Conservation (phyloP, 805 yeast species). For the Saturnispora sekii region DNA sequence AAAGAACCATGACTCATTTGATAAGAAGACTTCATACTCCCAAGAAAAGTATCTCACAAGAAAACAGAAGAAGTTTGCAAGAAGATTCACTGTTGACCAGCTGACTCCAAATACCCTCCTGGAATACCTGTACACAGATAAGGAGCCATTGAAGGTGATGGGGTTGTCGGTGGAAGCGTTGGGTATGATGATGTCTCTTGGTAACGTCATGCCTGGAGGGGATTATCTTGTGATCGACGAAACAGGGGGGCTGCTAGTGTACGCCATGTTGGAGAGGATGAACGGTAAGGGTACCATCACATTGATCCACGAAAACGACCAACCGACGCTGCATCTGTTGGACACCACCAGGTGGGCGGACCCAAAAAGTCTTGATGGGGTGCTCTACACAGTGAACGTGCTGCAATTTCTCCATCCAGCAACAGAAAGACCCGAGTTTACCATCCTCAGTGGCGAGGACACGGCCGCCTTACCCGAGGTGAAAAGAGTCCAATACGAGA, state of each 20-base stretch:
- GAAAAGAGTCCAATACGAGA: conserved; percentile 56
- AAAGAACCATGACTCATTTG: conserved; percentile 76
- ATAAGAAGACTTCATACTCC: conserved; percentile 78
- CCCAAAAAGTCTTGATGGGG: conserved; percentile 28
- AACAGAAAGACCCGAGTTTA: conserved; percentile 35
- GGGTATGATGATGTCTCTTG: conserved; percentile 68
- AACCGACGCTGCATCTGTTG: conserved; percentile 68
- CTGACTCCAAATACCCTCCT: conserved; percentile 62
- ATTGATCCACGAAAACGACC: conserved; percentile 86
- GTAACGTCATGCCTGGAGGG: conserved; percentile 84
- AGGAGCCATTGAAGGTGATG: conserved; percentile 60
- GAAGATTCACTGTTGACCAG: conserved; percentile 75
- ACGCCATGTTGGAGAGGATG: conserved; percentile 86
- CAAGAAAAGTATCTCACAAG: conserved; percentile 89
- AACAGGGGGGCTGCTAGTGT: conserved; percentile 84
- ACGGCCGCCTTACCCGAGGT: conserved; percentile 45
- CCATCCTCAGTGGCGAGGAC: conserved; percentile 40
- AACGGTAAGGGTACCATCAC: conserved; percentile 63
- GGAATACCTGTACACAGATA: conserved; percentile 59
- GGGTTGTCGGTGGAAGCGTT: conserved; percentile 81
- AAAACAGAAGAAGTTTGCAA: conserved; percentile 82
- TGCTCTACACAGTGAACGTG: conserved; percentile 45
- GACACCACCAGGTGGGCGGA: conserved; percentile 56
- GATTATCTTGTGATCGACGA: conserved; percentile 83
- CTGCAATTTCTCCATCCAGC: conserved; percentile 81